Evolutionary conservation across 306 rosid genomes (phyloP), one percentile per base, ranked within the genome.

Genomic region (Morella rubra): DNA sequence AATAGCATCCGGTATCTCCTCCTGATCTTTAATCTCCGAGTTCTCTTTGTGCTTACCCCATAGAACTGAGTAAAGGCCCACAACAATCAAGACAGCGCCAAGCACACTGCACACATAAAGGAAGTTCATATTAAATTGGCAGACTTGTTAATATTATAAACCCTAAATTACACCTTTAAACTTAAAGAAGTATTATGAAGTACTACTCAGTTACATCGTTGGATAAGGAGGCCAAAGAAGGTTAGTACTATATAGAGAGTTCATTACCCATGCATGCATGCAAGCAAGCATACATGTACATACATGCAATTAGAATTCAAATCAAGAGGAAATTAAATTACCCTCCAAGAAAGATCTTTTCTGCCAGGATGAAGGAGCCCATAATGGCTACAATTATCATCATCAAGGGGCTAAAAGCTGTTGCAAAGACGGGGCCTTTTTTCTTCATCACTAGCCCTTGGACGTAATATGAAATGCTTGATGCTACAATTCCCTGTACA

Each of bases 341-440:
- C 98, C 96, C 79, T 90, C 98, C 98, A 41, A 93, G 94, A 77
- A 61, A 93, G 22, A 93, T 86, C 4, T 88, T 83, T 53, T 93
- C 98, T 9, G 90, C 87, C 16, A 93, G 85, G 75, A 93, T 81
- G 75, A 88, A 86, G 53, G 91, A 90, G 7, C 93, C 96, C 94
- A 93, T 83, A 85, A 89, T 67, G 53, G 98, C 98, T 0, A 90
- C 98, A 51, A 93, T 80, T 76, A 93, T 93, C 98, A 93, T 89
- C 96, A 91, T 91, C 76, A 93, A 77, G 84, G 98, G 98, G 85
- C 97, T 93, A 77, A 93, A 93, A 61, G 98, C 93, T 55, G 98
- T 91, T 15, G 97, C 94, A 60, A 93, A 93, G 4, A 93, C 97
- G 18, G 98, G 98, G 6, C 98, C 98, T 77, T 78, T 91, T 76